Percentiles rank a stretch among this genome's conserved stretches.
Evolutionary conservation across 176 grass and related monocot species (phyloP).

Genomic region (Oryza coarctata): DNA sequence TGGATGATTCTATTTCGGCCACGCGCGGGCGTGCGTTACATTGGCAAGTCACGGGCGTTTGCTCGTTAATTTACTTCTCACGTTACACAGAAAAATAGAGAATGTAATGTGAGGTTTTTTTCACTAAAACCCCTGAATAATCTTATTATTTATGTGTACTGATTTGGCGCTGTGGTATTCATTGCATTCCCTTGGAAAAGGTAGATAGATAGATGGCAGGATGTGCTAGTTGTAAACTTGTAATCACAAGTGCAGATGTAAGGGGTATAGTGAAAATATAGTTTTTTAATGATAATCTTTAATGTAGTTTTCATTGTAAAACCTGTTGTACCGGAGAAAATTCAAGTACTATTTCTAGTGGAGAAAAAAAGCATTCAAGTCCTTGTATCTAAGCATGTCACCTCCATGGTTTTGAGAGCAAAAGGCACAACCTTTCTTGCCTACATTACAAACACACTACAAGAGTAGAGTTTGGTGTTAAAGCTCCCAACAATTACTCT

Average conservation of each 20-base stretch:
- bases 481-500: neutral
- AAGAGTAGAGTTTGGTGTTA: neutral
- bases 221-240: neutral
- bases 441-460: neutral
- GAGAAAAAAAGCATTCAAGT: neutral
- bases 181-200: neutral
- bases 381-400: neutral
- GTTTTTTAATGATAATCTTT: neutral
- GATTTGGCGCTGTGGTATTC: neutral
- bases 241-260: neutral
- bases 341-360: neutral
- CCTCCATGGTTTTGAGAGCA: neutral
- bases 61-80: neutral
- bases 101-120: neutral
- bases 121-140: neutral
- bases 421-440: neutral
- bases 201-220: neutral
- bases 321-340: slow-evolving; percentile 3
- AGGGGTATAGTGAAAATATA: neutral
- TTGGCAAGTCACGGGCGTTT: neutral
- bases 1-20: slow-evolving; percentile 21
- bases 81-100: neutral
- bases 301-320: slow-evolving; percentile 10
- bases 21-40: neutral
- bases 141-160: neutral